These are phyloP conservation scores for Lentinula boryana DNA, from an alignment of 768 basidiomycete genomes.

Conservation along the genomic window DNA sequence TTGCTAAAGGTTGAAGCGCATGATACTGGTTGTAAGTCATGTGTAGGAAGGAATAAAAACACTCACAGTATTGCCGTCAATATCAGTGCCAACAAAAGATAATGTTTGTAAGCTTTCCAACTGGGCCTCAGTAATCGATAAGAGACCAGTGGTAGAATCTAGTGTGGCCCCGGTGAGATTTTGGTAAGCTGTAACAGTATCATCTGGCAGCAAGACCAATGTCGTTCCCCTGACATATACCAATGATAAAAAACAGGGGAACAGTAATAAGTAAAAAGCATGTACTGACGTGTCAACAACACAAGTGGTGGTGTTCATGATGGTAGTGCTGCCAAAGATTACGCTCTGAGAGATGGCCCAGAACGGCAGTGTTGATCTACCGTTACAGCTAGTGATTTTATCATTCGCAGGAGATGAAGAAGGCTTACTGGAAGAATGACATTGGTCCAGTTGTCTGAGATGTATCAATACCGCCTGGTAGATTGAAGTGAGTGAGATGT, in stretches of 20 bases:
- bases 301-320: not conserved
- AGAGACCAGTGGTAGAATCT: constrained; percentile 29
- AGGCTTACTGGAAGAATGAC: not conserved
- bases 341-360: not conserved
- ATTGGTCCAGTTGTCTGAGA: not conserved
- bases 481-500: no score
- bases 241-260: no score
- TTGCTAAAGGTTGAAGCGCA: not conserved
- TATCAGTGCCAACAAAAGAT: constrained; percentile 32
- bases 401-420: not conserved
- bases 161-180: constrained; percentile 29
- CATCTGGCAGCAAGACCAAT: constrained; percentile 40
- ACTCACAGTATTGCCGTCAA: constrained; percentile 7
- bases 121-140: constrained; percentile 45
- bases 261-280: not conserved
- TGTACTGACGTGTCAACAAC: not conserved
- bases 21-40: not conserved
- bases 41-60: constrained; percentile 16
- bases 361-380: not conserved
- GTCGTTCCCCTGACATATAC: constrained; percentile 39
- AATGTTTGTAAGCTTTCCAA: constrained; percentile 47
- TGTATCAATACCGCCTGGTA: not conserved
- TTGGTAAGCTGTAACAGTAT: constrained; percentile 39
- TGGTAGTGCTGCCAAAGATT: not conserved
- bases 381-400: not conserved